phyloP scores from a whole-genome alignment of 805 yeast genomes.

The Naumovozyma baii region DNA sequence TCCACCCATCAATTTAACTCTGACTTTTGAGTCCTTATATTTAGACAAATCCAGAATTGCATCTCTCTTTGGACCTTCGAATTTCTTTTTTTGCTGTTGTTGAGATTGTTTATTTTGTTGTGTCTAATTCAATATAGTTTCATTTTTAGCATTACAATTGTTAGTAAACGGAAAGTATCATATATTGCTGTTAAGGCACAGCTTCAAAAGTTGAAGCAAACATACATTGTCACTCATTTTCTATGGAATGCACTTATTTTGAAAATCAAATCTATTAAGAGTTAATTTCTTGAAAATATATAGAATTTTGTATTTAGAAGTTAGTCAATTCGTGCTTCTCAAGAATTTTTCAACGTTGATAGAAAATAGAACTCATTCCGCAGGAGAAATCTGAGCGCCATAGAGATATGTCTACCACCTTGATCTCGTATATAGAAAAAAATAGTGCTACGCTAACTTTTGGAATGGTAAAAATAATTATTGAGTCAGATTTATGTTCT shows the following conservation, averaged over 20 bases:
- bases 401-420: no score
- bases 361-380: no score
- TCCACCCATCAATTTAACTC: constrained; percentile 79
- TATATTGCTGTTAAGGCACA: background rate
- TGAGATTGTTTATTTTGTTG: constrained; percentile 4
- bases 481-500: constrained; percentile 19
- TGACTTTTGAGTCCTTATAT: constrained; percentile 61
- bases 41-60: constrained; percentile 75
- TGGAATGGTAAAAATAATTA: constrained; percentile 4
- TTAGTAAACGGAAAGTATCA: constrained; percentile 1
- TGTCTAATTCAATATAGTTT: background rate
- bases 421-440: no score
- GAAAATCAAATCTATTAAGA: background rate
- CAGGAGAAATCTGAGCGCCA: no score
- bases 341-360: no score
- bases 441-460: no score
- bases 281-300: no score
- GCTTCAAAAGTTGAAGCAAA: background rate
- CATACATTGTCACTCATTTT: constrained; percentile 2
- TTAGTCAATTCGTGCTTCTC: no score
- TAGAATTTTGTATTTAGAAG: no score
- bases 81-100: constrained; percentile 28
- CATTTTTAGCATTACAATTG: constrained; percentile 10
- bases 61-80: constrained; percentile 80
- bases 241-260: background rate